Conservation (phyloP, 1,139 yeast genomes). For the Debaryomycetaceae sp. region DNA sequence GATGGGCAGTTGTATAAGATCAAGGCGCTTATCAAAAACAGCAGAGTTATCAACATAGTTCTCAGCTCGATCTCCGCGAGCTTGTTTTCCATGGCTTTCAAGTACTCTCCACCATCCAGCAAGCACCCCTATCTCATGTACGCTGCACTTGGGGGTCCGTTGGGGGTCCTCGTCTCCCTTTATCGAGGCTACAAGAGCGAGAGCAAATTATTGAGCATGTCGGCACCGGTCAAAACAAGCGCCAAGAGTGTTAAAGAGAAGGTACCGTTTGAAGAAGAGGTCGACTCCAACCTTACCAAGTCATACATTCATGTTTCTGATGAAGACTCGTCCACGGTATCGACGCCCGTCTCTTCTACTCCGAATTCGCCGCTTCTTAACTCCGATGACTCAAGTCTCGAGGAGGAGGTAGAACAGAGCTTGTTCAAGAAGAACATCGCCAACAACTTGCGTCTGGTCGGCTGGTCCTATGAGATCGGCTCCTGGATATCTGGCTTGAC, state of each 20-base stretch:
- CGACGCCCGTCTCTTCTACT: conserved; percentile 28
- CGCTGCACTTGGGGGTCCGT: conserved; percentile 50
- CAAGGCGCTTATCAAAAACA: conserved; percentile 15
- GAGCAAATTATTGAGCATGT: background rate
- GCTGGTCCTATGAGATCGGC: conserved; percentile 30
- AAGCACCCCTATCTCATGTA: conserved; percentile 57
- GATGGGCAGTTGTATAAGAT: conserved; percentile 10
- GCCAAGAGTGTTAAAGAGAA: conserved; percentile 4
- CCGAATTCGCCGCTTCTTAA: conserved; percentile 29
- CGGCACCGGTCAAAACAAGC: conserved; percentile 4
- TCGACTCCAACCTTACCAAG: conserved; percentile 42
- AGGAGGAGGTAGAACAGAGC: conserved; percentile 40
- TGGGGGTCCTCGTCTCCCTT: conserved; percentile 25
- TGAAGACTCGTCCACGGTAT: conserved; percentile 27
- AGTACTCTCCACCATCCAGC: conserved; percentile 37
- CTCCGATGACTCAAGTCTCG: conserved; percentile 22
- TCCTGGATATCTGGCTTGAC: conserved; percentile 40
- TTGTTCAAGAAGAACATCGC: conserved; percentile 39
- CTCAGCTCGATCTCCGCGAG: conserved; percentile 38
- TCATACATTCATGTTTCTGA: conserved; percentile 52
- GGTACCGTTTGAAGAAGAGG: conserved; percentile 15
- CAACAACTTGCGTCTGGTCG: conserved; percentile 28
- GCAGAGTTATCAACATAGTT: conserved; percentile 28
- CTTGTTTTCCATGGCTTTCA: conserved; percentile 41
- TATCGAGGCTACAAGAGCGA: conserved; percentile 14